Percentiles rank a stretch among this genome's conserved stretches.
Evolutionary conservation across 805 yeast species (phyloP).

Genomic region (Hyphopichia homilentoma): DNA sequence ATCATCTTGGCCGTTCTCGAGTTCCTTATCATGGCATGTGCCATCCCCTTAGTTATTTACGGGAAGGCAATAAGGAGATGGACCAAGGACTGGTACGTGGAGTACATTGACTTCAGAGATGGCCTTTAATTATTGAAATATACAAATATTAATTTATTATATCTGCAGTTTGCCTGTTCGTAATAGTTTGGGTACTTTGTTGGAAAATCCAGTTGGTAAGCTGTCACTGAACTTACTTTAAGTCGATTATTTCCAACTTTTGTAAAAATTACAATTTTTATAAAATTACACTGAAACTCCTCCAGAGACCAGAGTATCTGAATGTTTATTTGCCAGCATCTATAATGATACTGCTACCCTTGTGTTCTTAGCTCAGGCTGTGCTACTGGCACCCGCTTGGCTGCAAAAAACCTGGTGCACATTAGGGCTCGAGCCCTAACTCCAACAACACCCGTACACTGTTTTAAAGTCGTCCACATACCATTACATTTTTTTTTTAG

Average conservation of each 20-base stretch:
- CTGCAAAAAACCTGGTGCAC: too few species aligned
- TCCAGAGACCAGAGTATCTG: too few species aligned
- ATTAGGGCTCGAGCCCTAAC: constrained; percentile 2
- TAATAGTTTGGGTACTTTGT: not conserved
- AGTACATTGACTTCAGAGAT: constrained; percentile 24
- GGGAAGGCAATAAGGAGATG: constrained; percentile 31
- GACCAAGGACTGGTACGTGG: constrained; percentile 31
- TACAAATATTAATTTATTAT: not conserved
- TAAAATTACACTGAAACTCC: too few species aligned
- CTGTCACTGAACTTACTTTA: not conserved
- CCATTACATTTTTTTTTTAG: too few species aligned
- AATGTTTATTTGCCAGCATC: too few species aligned
- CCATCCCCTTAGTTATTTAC: constrained; percentile 27
- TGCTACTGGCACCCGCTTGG: too few species aligned
- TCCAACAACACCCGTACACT: too few species aligned
- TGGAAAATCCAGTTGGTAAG: not conserved
- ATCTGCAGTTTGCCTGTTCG: not conserved
- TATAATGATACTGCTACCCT: too few species aligned
- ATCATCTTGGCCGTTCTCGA: constrained; percentile 34
- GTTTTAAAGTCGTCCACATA: too few species aligned
- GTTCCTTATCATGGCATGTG: constrained; percentile 26
- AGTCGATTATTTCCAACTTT: too few species aligned
- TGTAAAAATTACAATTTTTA: too few species aligned
- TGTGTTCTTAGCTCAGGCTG: too few species aligned
- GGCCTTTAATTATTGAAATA: constrained; percentile 7